Conservation (phyloP, 306 rosid species). For the Carpinus viminea region DNA sequence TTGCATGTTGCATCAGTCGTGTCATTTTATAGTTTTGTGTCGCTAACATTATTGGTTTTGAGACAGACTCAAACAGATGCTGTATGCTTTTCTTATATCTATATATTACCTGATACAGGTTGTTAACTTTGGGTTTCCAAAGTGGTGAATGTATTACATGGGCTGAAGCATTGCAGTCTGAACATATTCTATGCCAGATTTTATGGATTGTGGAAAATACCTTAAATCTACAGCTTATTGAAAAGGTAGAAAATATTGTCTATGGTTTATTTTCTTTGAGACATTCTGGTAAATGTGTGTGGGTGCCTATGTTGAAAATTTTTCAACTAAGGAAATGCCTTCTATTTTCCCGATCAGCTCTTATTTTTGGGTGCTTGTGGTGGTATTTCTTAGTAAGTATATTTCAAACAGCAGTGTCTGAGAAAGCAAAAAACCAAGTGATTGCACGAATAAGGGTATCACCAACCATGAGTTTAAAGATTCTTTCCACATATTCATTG, state of each 20-base stretch:
- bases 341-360: not conserved
- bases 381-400: not conserved
- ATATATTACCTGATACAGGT: constrained; percentile 37
- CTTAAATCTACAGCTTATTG: constrained; percentile 71
- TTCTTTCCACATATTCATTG: not conserved
- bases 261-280: constrained; percentile 8
- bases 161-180: constrained; percentile 72
- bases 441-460: not conserved
- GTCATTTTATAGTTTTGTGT: not conserved
- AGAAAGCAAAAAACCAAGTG: not conserved
- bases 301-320: not conserved
- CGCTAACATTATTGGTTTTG: not conserved
- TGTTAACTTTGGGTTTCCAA: constrained; percentile 67
- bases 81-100: too few relatives aligned
- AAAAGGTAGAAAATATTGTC: constrained; percentile 59
- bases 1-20: not conserved
- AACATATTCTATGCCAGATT: constrained; percentile 54
- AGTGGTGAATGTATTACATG: constrained; percentile 57
- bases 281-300: not conserved
- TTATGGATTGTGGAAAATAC: constrained; percentile 91
- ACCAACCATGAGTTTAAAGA: not conserved
- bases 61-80: not conserved
- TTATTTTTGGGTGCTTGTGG: not conserved
- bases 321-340: not conserved
- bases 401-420: not conserved